These are phyloP conservation scores for Berberis vulgaris DNA, from an alignment of 164 flowering plant species.

Conservation along the genomic window DNA sequence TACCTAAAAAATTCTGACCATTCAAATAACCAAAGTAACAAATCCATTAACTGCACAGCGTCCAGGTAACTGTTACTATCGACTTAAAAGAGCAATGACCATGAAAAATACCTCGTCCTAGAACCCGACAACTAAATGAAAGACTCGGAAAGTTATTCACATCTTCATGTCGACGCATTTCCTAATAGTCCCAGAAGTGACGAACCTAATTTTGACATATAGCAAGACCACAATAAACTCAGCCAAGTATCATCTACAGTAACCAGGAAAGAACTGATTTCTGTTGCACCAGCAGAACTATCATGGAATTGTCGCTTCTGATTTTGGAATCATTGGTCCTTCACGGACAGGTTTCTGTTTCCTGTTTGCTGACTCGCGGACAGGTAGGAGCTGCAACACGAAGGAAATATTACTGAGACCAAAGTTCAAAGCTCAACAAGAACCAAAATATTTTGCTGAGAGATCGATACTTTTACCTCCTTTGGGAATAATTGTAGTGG, in stretches of 20 bases:
- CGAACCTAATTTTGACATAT: neutral
- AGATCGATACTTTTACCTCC: too few relatives aligned
- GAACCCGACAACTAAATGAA: conserved; percentile 4
- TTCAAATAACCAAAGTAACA: neutral
- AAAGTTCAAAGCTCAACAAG: too few relatives aligned
- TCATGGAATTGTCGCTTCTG: neutral
- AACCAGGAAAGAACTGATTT: neutral
- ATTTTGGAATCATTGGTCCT: too few relatives aligned
- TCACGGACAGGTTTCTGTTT: too few relatives aligned
- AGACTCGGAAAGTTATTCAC: conserved; percentile 18
- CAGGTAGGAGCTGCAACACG: too few relatives aligned
- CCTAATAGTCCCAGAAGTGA: conserved; percentile 5
- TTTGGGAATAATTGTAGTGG: too few relatives aligned
- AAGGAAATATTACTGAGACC: too few relatives aligned
- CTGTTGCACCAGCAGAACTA: neutral
- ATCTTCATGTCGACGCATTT: conserved; percentile 37
- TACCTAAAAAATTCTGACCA: neutral
- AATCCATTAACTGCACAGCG: neutral
- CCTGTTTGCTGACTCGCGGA: too few relatives aligned
- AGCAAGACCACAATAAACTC: neutral
- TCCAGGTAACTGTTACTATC: neutral
- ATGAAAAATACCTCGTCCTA: neutral
- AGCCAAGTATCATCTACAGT: neutral
- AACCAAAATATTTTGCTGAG: too few relatives aligned
- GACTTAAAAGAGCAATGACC: neutral